Base-by-base conservation (phyloP, 1,284 basidiomycete species). In the Papiliotrema nemorosa region DNA sequence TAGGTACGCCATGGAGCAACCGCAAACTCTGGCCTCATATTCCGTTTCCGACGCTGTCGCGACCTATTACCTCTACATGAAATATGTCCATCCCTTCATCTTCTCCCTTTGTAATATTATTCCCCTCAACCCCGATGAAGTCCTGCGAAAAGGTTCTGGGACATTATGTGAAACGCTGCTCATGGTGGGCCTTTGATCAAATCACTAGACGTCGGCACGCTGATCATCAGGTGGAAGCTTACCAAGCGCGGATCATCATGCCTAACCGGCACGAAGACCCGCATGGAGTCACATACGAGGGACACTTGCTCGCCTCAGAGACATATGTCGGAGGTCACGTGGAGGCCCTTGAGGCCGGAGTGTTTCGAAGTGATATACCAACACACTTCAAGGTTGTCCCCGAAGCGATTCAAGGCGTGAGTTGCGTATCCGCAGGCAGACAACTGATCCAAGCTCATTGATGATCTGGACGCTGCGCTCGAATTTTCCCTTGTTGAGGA, bases 71-170 rank as follows among this genome's bases (percentile, higher is more conserved):
- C 82, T 99, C 41, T 98, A 99, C 79, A 98, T 98, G 96, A 99
- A 98, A 90, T 98, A 99, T 70, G 93, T 99, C 12, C 93, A 98
- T 68, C 96, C 96, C 0, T 99, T 99, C 81, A 92, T 98, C 66
- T 99, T 99, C 78, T 98, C 94, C 24, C 79, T 99, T 31, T 98
- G 96, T 78, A 98, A 97, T 79, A 98, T 98, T 73, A 98, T 99
- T 64, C 96, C 96, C 16, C 82, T 99, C 51, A 88, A 87, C 66
- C 92, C 96, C 2, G 96, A 99, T 64, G 96, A 98, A 62, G 96
- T 98, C 3, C 74, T 98, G 63, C 81, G 96, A 41, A 98, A 99
- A 74, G 96, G 96, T 29, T 89, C 84, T 59, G 96, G 96, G 20
- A 98, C 96, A 0, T 79, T 98, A 18, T 98, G 96, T 69, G 96